These are phyloP conservation scores for Brassica carinata DNA, from an alignment of 345 rosid genomes.

Conservation along the genomic window DNA sequence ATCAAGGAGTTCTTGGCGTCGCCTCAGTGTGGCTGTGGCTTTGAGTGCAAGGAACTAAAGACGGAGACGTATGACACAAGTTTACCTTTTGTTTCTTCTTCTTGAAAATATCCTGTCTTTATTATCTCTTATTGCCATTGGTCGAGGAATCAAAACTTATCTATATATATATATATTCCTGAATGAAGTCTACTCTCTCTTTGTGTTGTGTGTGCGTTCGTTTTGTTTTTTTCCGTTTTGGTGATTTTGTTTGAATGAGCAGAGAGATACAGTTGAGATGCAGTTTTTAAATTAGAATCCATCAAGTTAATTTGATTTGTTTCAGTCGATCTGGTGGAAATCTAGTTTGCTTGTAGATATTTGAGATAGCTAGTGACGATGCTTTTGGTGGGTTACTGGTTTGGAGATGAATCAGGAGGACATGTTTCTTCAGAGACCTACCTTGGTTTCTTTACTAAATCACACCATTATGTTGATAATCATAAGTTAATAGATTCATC, in stretches of 20 bases:
- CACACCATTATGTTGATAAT: background rate
- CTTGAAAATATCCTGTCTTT: constrained; percentile 29
- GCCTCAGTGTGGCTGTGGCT: constrained; percentile 97
- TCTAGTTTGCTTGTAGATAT: background rate
- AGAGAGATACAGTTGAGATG: constrained; percentile 5
- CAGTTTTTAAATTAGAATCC: background rate
- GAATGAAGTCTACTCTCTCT: background rate
- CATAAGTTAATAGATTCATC: background rate
- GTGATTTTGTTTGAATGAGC: constrained; percentile 4
- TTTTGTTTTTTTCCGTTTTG: background rate
- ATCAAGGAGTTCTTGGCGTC: constrained; percentile 79
- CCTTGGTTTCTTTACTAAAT: background rate
- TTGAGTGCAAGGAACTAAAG: constrained; percentile 55
- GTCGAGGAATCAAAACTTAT: background rate
- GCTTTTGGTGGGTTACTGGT: background rate
- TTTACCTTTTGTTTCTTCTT: constrained; percentile 55
- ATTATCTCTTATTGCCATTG: background rate
- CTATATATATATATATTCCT: background rate
- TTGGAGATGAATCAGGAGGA: background rate
- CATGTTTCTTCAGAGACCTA: background rate
- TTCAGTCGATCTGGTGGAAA: background rate
- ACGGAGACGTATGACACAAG: constrained; percentile 43
- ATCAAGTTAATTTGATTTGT: background rate
- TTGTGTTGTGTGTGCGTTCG: background rate
- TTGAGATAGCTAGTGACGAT: background rate